Evolutionary conservation across 805 yeast genomes (phyloP), one percentile per base, ranked within the genome.

Genomic region (Metschnikowia cubensis): DNA sequence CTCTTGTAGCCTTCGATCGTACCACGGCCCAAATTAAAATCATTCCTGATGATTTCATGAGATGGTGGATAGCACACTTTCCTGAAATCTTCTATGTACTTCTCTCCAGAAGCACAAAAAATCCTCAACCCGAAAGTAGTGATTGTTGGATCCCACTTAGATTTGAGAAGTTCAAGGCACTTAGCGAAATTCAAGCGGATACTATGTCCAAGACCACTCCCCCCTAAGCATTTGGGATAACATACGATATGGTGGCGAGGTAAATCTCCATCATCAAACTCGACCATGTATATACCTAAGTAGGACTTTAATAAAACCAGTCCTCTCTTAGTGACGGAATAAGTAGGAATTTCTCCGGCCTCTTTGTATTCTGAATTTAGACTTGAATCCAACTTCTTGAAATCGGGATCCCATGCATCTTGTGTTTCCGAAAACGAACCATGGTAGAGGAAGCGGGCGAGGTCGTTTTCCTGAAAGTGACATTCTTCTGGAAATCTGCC

Each of bases 381-480:
- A 1, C 75, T 76, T 2, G 74, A 67, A 4, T 71, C 66, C 8
- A 62, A 56, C 35, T 71, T 65, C 2, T 64, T 68, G 67, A 75
- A 77, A 0, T 53, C 34, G 2, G 47, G 35, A 56, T 83, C 85
- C 18, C 67, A 57, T 50, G 64, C 68, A 62, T 89, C 96, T 4
- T 72, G 64, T 0, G 96, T 94, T 21, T 87, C 62, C 1, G 84
- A 68, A 65, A 92, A 91, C 0, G 88, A 80, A 6, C 87, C 95
- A 66, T 92, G 98, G 63, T 81, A 81, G 42, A 89, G 68, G 62
- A 86, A 92, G 61, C 97, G 75, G 42, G 88, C 59, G 35, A 87
- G 65, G 64, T 92, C 98, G 48, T 88, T 69, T 51, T 89, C 77
- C 65, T 92, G 84, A 98, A 98, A 92, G 21, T 82, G 83, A 59